These are phyloP conservation scores for Collybia sp. DNA, from an alignment of 768 basidiomycete species.

Conservation along the genomic window DNA sequence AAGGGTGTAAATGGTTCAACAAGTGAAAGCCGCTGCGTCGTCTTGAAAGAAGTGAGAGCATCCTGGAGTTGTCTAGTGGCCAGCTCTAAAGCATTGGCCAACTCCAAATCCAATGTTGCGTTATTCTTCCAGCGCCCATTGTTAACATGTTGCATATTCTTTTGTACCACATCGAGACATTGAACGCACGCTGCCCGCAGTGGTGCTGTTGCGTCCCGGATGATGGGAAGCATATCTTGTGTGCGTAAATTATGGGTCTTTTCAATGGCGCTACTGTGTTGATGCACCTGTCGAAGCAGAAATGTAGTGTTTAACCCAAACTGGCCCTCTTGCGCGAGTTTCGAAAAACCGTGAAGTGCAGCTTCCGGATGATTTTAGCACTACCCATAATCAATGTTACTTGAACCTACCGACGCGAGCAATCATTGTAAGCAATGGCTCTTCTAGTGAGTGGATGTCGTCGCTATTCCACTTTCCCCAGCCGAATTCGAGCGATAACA, in stretches of 20 bases:
- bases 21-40: too few species aligned
- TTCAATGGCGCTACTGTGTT: not conserved
- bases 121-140: too few species aligned
- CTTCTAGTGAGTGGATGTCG: constrained; percentile 30
- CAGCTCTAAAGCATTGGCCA: too few species aligned
- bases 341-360: constrained; percentile 1
- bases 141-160: too few species aligned
- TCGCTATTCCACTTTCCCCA: constrained; percentile 42
- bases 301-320: not conserved
- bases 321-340: not conserved
- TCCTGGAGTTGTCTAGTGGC: too few species aligned
- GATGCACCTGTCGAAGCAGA: not conserved
- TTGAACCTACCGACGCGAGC: constrained; percentile 24
- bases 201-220: too few species aligned
- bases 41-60: too few species aligned
- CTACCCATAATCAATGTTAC: constrained; percentile 12
- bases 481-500: constrained; percentile 38
- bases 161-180: too few species aligned
- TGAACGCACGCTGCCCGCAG: too few species aligned
- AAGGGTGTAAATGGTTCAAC: too few species aligned
- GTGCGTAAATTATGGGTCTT: constrained; percentile 49
- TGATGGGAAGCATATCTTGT: constrained; percentile 17
- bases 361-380: constrained; percentile 16
- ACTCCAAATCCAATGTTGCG: too few species aligned
- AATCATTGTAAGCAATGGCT: constrained; percentile 27